A percentile compares a stretch with the other conserved stretches of the same genome.
Evolutionary conservation across 306 rosid species (phyloP).

Genomic region (Begonia loranthoides): DNA sequence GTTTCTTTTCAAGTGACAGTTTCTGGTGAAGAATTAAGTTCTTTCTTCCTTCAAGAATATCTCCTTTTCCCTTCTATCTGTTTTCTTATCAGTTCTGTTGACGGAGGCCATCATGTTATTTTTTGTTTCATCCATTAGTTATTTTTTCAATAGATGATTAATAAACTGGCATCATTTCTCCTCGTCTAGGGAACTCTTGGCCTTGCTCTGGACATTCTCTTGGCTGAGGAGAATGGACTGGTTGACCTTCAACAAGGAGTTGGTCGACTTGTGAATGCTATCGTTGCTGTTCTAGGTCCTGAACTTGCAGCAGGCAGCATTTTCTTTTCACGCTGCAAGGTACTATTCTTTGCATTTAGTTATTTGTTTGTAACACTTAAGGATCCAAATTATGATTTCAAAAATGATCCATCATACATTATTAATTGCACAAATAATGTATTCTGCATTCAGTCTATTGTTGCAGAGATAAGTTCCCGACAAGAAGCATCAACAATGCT

Average conservation of each 20-base stretch:
- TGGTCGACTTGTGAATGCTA: constrained; percentile 88
- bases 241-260: constrained; percentile 91
- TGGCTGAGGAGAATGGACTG: constrained; percentile 87
- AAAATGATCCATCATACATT: no score
- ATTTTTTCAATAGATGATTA: no score
- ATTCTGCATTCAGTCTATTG: constrained; percentile 54
- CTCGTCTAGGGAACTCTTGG: constrained; percentile 62
- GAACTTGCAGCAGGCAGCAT: constrained; percentile 98
- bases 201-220: constrained; percentile 90
- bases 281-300: constrained; percentile 93
- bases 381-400: no score
- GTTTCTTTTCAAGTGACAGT: no score
- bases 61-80: no score
- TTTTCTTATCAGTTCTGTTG: no score
- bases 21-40: no score
- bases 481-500: constrained; percentile 92
- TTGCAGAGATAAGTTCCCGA: constrained; percentile 87
- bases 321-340: constrained; percentile 97
- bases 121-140: no score
- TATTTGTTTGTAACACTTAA: no score
- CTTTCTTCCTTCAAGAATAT: no score
- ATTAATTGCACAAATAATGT: background rate
- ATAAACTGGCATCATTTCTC: no score
- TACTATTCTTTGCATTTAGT: constrained; percentile 10
- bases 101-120: no score